Evolutionary conservation across 441 rosid species (phyloP), one percentile per base, ranked within the genome.

Genomic region (Erodium moschatum): DNA sequence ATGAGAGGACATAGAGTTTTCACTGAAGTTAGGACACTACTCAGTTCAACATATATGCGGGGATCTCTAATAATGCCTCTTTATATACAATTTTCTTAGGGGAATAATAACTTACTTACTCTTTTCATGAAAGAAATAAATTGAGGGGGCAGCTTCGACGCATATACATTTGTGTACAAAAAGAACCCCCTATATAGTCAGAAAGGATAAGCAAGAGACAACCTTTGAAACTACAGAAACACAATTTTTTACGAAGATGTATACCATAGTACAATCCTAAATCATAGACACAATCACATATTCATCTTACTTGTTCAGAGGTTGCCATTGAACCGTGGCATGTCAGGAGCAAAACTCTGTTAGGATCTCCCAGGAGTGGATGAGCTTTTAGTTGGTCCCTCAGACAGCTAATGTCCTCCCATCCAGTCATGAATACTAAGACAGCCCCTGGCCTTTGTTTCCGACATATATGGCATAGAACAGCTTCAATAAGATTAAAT

Each of bases 311-410:
- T 91, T 90, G 99, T 76, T 94, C 99, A 75, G 97, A 85, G 69
- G 96, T 88, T 61, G 99, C 96, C 97, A 94, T 94, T 67, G 97
- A 94, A 81, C 99, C 99, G 69, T 94, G 99, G 65, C 99, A 94
- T 68, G 91, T 84, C 69, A 89, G 75, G 72, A 94, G 87, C 74
- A 90, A 80, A 70, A 94, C 91, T 80, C 99, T 88, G 77, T 91
- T 94, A 68, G 99, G 99, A 81, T 94, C 99, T 66, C 97, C 99
- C 56, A 94, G 64, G 79, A 94, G 97, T 35, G 97, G 99, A 85
- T 94, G 97, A 69, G 97, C 92, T 80, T 89, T 91, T 68, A 94
- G 83, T 82, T 94, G 97, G 80, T 94, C 97, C 74, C 88, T 88
- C 73, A 94, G 78, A 74, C 87, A 86, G 78, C 89, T 94, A 76